phyloP scores from a whole-genome alignment of 2,329 filamentous ascomycete genomes.

The Alternaria solani region DNA sequence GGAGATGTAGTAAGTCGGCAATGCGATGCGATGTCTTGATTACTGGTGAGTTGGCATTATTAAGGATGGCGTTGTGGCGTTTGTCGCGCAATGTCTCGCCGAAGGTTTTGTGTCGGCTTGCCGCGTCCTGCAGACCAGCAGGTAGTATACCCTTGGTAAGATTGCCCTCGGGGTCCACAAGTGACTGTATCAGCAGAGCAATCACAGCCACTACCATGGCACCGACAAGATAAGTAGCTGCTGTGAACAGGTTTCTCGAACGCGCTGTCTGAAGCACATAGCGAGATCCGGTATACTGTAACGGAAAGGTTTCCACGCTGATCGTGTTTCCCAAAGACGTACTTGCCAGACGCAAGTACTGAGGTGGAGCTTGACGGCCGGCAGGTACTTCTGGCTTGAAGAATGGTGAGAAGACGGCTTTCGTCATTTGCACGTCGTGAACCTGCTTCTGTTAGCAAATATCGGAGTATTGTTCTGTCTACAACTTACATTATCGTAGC shows the following conservation, averaged over 20 bases:
- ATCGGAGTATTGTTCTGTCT: not conserved
- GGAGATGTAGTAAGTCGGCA: conserved; percentile 43
- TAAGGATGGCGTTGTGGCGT: conserved; percentile 34
- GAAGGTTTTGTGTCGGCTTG: conserved; percentile 38
- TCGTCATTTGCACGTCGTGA: conserved; percentile 66
- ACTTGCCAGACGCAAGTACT: conserved; percentile 79
- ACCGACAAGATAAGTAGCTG: conserved; percentile 65
- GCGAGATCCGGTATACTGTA: conserved; percentile 64
- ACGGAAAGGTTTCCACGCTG: conserved; percentile 79
- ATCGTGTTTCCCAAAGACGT: conserved; percentile 82
- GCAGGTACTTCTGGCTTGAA: conserved; percentile 45
- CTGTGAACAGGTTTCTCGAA: conserved; percentile 58
- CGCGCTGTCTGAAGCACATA: conserved; percentile 73
- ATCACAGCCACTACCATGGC: conserved; percentile 67
- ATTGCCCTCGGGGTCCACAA: conserved; percentile 60
- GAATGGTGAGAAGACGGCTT: conserved; percentile 57
- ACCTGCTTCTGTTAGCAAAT: conserved; percentile 29
- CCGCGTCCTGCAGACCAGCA: conserved; percentile 53
- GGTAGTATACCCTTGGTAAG: conserved; percentile 63
- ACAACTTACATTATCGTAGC: conserved; percentile 60
- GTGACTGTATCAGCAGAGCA: conserved; percentile 67
- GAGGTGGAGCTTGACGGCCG: conserved; percentile 51
- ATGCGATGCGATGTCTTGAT: conserved; percentile 41
- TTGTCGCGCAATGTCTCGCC: conserved; percentile 40
- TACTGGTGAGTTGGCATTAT: conserved; percentile 37